Conservation (phyloP, 495 filamentous ascomycete species). For the Xanthoparmelia taractica region DNA sequence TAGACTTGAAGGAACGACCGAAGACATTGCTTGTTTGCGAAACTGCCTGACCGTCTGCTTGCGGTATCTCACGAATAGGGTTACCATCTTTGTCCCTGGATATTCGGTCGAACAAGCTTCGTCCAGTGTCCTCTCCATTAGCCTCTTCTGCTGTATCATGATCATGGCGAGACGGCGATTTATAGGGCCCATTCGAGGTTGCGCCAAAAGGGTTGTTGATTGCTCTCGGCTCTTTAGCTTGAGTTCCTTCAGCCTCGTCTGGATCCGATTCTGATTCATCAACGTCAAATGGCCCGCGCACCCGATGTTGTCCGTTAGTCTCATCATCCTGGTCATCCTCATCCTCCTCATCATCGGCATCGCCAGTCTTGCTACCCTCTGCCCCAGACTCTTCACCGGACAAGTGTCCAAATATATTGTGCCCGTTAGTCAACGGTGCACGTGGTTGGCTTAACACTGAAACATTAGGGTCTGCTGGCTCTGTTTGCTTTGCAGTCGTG, state of each 20-base stretch:
- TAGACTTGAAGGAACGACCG: slow-evolving; percentile 14
- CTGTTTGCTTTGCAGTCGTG: slow-evolving; percentile 11
- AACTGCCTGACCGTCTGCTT: slow-evolving; percentile 21
- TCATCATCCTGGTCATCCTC: slow-evolving; percentile 40
- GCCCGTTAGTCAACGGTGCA: slow-evolving; percentile 17
- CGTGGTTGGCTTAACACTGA: slow-evolving; percentile 24
- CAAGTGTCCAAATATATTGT: slow-evolving; percentile 58
- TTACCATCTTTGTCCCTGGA: slow-evolving; percentile 42
- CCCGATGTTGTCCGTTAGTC: slow-evolving; percentile 37
- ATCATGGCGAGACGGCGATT: slow-evolving; percentile 7
- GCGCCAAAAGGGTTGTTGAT: slow-evolving; percentile 22
- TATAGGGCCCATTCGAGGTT: background rate
- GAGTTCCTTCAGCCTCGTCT: slow-evolving; percentile 31
- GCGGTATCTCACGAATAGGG: slow-evolving; percentile 34
- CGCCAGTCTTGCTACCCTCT: slow-evolving; percentile 36
- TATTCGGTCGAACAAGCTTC: slow-evolving; percentile 54
- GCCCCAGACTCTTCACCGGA: slow-evolving; percentile 46
- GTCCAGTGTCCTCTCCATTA: slow-evolving; percentile 24
- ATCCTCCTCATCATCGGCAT: slow-evolving; percentile 28
- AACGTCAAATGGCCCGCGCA: slow-evolving; percentile 22
- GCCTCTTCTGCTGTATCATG: slow-evolving; percentile 25
- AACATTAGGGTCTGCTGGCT: slow-evolving; percentile 27
- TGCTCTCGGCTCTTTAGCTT: slow-evolving; percentile 23
- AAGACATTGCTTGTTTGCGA: slow-evolving; percentile 17
- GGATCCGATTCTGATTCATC: slow-evolving; percentile 22